Base-by-base conservation (phyloP, 768 basidiomycete species). In the Boletus rufocinnamomeus region DNA sequence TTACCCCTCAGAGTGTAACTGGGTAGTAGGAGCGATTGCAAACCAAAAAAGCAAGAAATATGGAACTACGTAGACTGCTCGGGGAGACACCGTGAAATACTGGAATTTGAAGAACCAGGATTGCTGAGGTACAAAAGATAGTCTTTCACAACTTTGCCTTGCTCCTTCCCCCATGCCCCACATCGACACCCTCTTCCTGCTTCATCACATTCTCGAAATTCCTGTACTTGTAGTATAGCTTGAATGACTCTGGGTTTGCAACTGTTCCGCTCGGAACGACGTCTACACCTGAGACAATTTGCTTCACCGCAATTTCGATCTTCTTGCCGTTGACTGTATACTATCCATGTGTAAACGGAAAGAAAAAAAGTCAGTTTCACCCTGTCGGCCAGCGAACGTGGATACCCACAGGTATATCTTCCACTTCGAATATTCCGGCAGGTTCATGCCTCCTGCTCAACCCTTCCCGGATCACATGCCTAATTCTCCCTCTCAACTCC, bases 251-350 rank as follows among this genome's bases (percentile, higher is more conserved):
- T 0, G 88, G 88, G 65, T 89, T 89, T 8, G 86, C 85, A 21
- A 90, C 87, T 2, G 88, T 89, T 21, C 88, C 88, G 60, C 87
- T 90, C 4, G 88, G 87, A 63, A 82, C 78, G 44, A 88, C 61
- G 57, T 82, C 77, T 13, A 77, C 75, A 2, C 87, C 88, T n/a
- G 86, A 89, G 43, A 89, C 79, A 56, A 90, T 87, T 65, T 89
- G 87, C 70, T 89, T 90, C 50, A 89, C 85, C 3, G 86, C 87
- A 30, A 90, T 88, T 72, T 89, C 89, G 44, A 89, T 88, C 67
- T 89, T 89, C 77, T 89, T 91, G 11, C 84, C 84, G 50, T 89
- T 89, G 10, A 88, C 84, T 0, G 87, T 90, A 61, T 89, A 88
- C 89, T 89, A 56, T 44, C 4, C 28, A 3, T 23, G 32, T 34